Evolutionary conservation across 2,329 filamentous ascomycete genomes (phyloP), one percentile per base, ranked within the genome.

Genomic region (Fusarium lateritium): DNA sequence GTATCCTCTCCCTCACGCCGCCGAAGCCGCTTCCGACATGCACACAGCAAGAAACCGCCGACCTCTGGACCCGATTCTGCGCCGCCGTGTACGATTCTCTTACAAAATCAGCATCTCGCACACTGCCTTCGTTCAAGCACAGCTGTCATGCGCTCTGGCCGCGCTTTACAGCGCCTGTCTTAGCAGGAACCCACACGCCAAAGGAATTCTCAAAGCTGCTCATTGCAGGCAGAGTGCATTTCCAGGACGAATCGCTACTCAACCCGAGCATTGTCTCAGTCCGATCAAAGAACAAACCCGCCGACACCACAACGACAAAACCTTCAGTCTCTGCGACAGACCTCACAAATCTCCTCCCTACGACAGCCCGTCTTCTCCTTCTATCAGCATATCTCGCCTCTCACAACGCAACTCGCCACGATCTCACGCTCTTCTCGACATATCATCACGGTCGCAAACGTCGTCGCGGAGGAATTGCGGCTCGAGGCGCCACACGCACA

Each of bases 61-160:
- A 92, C 79, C 86, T 95, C 17, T 96, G 92, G 92, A 83, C 88
- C 15, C 90, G 94, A 44, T 98, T 97, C 82, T 89, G 91, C 65
- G 89, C 89, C 49, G 93, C 93, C 6, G 89, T 97, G 15, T 96
- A 97, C 85, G 96, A 99, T 76, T 90, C 94, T 2, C 84, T 98
- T 14, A 89, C 91, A 49, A 93, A 91, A 67, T 89, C 93, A 46
- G 94, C 94, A 5, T 92, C 92, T 1, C 89, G 94, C 50, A 94
- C 95, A 38, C 84, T 98, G 15, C 85, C 91, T 2, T 87, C 88
- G 13, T 94, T 97, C 71, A 85, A 84, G 5, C 86, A 88, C 36
- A 88, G 91, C 50, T 94, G 92, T 75, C 80, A 88, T 49, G 88
- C 90, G 43, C 86, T 98, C 21, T 99, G 96, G 96, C 90, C 91